phyloP scores from a whole-genome alignment of 305 asterid species.

The Solanum hybrid region DNA sequence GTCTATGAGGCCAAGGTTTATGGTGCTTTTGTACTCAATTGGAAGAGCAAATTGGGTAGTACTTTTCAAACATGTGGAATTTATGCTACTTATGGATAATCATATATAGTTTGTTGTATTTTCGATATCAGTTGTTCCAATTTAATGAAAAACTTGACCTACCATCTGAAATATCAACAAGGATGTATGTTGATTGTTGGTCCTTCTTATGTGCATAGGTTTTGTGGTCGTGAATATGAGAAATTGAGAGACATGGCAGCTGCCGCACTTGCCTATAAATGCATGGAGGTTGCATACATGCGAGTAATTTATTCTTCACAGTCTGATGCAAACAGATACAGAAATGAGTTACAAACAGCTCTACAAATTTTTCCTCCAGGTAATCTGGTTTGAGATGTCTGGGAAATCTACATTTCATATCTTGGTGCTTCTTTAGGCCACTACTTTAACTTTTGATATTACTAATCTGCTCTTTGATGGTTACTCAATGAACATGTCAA shows the following conservation, averaged over 20 bases:
- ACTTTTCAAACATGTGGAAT: not conserved
- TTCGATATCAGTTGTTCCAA: not conserved
- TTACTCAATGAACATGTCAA: not conserved
- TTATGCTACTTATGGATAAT: not conserved
- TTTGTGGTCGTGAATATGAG: constrained; percentile 90
- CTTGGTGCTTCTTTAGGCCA: constrained; percentile 7
- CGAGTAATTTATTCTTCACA: constrained; percentile 73
- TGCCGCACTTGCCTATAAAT: constrained; percentile 95
- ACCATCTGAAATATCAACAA: not conserved
- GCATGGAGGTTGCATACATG: constrained; percentile 84
- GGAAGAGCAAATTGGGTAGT: not conserved
- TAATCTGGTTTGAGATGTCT: constrained; percentile 12
- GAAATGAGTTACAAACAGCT: constrained; percentile 60
- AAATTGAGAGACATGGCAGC: constrained; percentile 81
- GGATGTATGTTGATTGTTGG: not conserved
- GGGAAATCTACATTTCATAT: constrained; percentile 3
- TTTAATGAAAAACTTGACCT: not conserved
- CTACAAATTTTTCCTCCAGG: constrained; percentile 74
- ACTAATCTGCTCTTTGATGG: not conserved
- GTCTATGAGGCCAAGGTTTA: not conserved
- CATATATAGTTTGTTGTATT: not conserved
- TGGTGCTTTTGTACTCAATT: not conserved
- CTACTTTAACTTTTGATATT: constrained; percentile 7
- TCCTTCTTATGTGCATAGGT: constrained; percentile 34
- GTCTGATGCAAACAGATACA: constrained; percentile 51